Conservation (phyloP, 768 basidiomycete genomes). For the Russula abietina region DNA sequence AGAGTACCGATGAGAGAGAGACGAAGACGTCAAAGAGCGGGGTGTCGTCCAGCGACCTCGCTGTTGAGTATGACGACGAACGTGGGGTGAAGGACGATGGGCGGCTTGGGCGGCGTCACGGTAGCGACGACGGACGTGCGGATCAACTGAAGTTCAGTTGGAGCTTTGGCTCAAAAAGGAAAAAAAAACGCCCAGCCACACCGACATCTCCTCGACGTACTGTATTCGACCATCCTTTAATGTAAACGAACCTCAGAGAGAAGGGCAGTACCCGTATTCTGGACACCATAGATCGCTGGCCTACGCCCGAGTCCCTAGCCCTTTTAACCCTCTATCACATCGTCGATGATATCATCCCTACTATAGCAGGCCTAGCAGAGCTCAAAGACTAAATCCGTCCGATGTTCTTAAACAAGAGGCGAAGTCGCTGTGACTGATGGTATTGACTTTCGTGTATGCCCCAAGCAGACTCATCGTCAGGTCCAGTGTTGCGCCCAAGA, state of each 20-base stretch:
- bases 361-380: conserved; percentile 42
- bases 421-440: too few species aligned
- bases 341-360: neutral
- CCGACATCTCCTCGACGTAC: conserved; percentile 11
- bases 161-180: conserved; percentile 5
- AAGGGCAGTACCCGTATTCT: conserved; percentile 60
- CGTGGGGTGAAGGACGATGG: conserved; percentile 10
- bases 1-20: neutral
- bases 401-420: conserved; percentile 13
- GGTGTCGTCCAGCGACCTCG: conserved; percentile 29
- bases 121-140: conserved; percentile 4
- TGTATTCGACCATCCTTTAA: conserved; percentile 7
- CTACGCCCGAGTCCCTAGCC: conserved; percentile 48
- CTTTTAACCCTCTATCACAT: neutral
- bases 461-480: too few species aligned
- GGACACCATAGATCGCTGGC: conserved; percentile 48
- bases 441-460: too few species aligned
- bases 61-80: conserved; percentile 22
- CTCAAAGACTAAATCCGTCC: conserved; percentile 42
- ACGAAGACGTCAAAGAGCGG: conserved; percentile 23
- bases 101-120: conserved; percentile 3
- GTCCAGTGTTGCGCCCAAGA: too few species aligned
- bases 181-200: neutral
- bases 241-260: conserved; percentile 44
- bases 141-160: neutral